Base-by-base conservation (phyloP, 495 filamentous ascomycete species). In the Aspergillus wentii region DNA sequence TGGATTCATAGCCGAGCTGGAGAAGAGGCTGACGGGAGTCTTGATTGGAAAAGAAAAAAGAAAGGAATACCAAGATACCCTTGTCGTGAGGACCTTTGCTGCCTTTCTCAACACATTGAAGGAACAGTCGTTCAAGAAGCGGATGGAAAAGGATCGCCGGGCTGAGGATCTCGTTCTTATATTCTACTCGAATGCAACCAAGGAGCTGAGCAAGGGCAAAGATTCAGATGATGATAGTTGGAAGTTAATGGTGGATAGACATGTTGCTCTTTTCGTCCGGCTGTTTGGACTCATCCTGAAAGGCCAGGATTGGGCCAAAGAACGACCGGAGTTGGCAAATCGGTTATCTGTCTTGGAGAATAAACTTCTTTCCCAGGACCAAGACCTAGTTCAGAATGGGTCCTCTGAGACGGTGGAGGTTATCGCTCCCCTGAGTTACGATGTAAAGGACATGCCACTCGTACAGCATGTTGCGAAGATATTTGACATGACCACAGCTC, bases 371-470 rank as follows among this genome's bases (percentile, higher is more conserved):
- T 79, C 83, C n/a, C 89, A 96, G 57, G 92, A 98, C 54, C 86
- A 95, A 59, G 88, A 95, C 56, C 72, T 98, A 17, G 65, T 71
- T 36, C 56, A 71, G 53, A 85, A 69, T 49, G 67, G 75, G 32
- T 67, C 75, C 33, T 49, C 64, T 11, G 74, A 76, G 20, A 76
- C 76, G 11, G 76, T 87, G 19, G 89, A 95, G 56, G 85, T 87
- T 6, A 71, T 83, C 19, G 78, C 86, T 8, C 86, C 90, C 2
- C 57, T 92, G 31, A 92, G 80, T 57, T 88, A 95, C 54, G 83
- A 94, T 58, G 82, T 96, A 34, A 94, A 89, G 65, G 94, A 99
- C 54, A 99, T 99, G 94, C 81, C 80, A 15, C 75, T 96, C 60
- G 94, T 95, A 18, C 83, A 89, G 56, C 73, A 80, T 33, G 91